A percentile compares a stretch with the other conserved stretches of the same genome.
These are phyloP conservation scores for Spergularia bocconei DNA, from an alignment of 148 eudicot genomes.

Conservation along the genomic window DNA sequence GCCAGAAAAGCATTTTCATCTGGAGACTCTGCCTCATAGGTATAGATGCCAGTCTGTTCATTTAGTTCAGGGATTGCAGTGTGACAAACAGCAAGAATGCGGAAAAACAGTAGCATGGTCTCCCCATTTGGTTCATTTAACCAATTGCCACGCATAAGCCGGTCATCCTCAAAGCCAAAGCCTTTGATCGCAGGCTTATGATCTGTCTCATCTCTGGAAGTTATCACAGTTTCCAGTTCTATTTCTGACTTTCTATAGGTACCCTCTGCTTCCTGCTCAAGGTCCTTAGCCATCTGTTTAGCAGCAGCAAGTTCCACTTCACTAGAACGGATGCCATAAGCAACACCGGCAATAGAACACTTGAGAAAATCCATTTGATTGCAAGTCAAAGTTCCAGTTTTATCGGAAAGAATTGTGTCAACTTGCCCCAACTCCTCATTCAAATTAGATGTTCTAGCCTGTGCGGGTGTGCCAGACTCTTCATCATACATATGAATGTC, in stretches of 20 bases:
- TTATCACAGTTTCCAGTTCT: slow-evolving; percentile 66
- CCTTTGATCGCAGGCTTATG: slow-evolving; percentile 59
- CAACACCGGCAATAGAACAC: slow-evolving; percentile 81
- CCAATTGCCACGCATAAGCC: slow-evolving; percentile 76
- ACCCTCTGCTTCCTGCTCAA: slow-evolving; percentile 39
- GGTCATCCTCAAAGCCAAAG: slow-evolving; percentile 78
- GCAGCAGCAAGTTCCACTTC: slow-evolving; percentile 95
- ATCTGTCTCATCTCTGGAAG: slow-evolving; percentile 48
- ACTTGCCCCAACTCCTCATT: slow-evolving; percentile 96
- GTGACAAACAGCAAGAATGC: slow-evolving; percentile 86
- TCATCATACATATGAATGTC: slow-evolving; percentile 86
- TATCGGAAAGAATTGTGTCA: slow-evolving; percentile 94
- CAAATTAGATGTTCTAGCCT: slow-evolving; percentile 86
- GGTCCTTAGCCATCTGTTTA: slow-evolving; percentile 74
- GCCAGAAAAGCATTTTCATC: slow-evolving; percentile 95
- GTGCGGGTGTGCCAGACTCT: slow-evolving; percentile 84
- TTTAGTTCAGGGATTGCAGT: slow-evolving; percentile 88
- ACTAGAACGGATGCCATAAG: slow-evolving; percentile 72
- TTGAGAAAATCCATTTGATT: slow-evolving; percentile 96
- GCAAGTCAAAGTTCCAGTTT: slow-evolving; percentile 96
- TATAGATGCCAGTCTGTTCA: slow-evolving; percentile 60
- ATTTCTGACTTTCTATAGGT: slow-evolving; percentile 45
- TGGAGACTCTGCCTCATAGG: slow-evolving; percentile 96
- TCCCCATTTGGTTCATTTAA: slow-evolving; percentile 59
- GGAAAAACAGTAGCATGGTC: slow-evolving; percentile 56